A percentile compares a stretch with the other conserved stretches of the same genome.
phyloP scores from a whole-genome alignment of 1,139 yeast genomes.

The Casaregolazyma suthepensis region DNA sequence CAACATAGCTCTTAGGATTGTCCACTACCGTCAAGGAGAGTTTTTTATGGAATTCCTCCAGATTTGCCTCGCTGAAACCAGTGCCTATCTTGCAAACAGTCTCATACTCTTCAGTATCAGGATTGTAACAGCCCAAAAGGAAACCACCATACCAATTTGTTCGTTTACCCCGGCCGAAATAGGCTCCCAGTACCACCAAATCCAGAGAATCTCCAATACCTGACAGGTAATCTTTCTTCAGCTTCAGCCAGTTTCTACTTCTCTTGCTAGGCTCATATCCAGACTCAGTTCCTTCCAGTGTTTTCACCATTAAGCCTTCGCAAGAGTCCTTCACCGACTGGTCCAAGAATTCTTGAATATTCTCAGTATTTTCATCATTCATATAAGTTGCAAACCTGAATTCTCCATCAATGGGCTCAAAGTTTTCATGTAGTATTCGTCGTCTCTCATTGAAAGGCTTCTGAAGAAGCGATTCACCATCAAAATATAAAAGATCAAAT shows the following conservation, averaged over 20 bases:
- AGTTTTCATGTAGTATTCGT: slow-evolving; percentile 47
- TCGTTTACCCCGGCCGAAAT: slow-evolving; percentile 88
- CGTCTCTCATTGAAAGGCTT: slow-evolving; percentile 68
- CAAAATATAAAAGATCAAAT: slow-evolving; percentile 72
- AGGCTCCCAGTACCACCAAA: slow-evolving; percentile 90
- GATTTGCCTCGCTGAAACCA: slow-evolving; percentile 85
- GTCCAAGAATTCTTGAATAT: slow-evolving; percentile 75
- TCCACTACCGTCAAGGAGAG: slow-evolving; percentile 64
- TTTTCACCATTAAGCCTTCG: slow-evolving; percentile 95
- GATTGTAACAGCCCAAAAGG: slow-evolving; percentile 80
- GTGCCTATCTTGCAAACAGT: slow-evolving; percentile 97
- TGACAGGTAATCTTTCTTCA: slow-evolving; percentile 87
- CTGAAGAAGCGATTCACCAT: slow-evolving; percentile 67
- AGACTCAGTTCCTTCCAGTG: slow-evolving; percentile 74
- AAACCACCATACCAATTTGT: slow-evolving; percentile 95
- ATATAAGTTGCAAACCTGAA: slow-evolving; percentile 74
- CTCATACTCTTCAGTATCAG: slow-evolving; percentile 86
- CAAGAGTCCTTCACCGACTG: slow-evolving; percentile 86
- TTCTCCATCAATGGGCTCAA: slow-evolving; percentile 64
- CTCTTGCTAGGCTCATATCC: slow-evolving; percentile 92
- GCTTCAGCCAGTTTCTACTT: slow-evolving; percentile 89
- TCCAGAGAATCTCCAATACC: slow-evolving; percentile 90
- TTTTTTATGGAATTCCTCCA: slow-evolving; percentile 51
- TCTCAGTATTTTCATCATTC: slow-evolving; percentile 66
- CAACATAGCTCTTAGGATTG: slow-evolving; percentile 63